Evolutionary conservation across 331 rosid genomes (phyloP).

Genomic region (Malus hybrid): DNA sequence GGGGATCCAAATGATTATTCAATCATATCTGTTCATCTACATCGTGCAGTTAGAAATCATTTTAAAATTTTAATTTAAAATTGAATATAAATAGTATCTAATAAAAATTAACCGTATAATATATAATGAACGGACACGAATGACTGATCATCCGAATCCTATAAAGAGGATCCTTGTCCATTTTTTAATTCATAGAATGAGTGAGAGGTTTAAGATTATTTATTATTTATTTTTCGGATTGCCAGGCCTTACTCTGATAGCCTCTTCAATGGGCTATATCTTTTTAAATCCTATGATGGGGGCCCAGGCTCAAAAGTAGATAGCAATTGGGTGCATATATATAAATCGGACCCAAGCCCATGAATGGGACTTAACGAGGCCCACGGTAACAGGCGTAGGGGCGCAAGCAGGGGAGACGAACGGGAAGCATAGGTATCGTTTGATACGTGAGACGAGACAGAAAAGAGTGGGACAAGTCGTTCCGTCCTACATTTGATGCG

Average conservation of each 20-base stretch:
- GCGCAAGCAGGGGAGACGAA: neutral
- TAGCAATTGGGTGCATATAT: too few relatives aligned
- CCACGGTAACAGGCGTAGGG: neutral
- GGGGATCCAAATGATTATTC: accelerated
- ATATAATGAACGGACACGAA: too few relatives aligned
- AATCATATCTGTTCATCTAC: accelerated
- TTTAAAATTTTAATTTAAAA: too few relatives aligned
- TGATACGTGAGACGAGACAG: too few relatives aligned
- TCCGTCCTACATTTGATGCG: too few relatives aligned
- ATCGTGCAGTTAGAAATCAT: accelerated
- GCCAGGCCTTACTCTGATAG: neutral
- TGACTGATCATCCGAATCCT: too few relatives aligned
- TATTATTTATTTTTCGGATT: neutral
- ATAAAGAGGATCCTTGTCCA: too few relatives aligned
- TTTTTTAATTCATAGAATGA: neutral
- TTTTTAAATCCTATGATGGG: neutral
- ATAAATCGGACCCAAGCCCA: neutral
- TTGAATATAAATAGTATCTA: too few relatives aligned
- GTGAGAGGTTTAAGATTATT: neutral
- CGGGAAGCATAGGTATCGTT: too few relatives aligned
- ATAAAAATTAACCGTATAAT: too few relatives aligned
- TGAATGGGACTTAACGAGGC: too few relatives aligned
- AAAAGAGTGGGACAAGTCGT: too few relatives aligned
- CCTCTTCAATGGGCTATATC: neutral
- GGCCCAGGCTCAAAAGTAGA: neutral